phyloP scores from a whole-genome alignment of 108 stramenopile genomes.

The Cyclotella sp. region DNA sequence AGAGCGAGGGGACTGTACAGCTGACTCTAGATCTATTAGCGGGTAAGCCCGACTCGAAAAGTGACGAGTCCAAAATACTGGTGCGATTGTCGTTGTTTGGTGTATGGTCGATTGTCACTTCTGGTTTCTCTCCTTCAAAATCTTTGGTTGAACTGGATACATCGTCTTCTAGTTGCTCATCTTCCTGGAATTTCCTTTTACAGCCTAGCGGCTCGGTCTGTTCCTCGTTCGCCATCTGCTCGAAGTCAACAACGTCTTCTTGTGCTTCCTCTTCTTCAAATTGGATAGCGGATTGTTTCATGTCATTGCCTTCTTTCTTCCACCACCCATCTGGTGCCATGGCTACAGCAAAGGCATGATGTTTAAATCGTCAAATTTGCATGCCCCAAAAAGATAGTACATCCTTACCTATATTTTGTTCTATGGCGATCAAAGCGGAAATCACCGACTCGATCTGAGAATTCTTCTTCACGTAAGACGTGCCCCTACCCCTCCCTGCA shows the following conservation, averaged over 20 bases:
- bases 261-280: constrained; percentile 12
- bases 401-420: constrained; percentile 27
- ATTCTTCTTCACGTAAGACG: constrained; percentile 33
- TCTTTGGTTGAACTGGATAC: constrained; percentile 25
- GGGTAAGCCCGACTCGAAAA: not conserved
- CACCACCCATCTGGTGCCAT: constrained; percentile 48
- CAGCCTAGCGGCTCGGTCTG: not conserved
- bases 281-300: constrained; percentile 6
- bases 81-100: not conserved
- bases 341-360: constrained; percentile 10
- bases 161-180: constrained; percentile 10
- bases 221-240: not conserved
- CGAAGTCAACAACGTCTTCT: constrained; percentile 33
- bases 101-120: not conserved
- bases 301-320: constrained; percentile 10
- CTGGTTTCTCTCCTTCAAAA: not conserved
- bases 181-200: constrained; percentile 8
- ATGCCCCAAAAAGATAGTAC: not conserved
- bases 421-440: constrained; percentile 13
- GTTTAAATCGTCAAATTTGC: too few species aligned
- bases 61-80: not conserved
- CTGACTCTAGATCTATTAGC: constrained; percentile 4
- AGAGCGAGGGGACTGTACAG: constrained; percentile 3
- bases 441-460: constrained; percentile 30
- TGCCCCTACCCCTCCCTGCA: constrained; percentile 19